Base-by-base conservation (phyloP, 1,139 yeast genomes). In the Candida tetrigidarum region DNA sequence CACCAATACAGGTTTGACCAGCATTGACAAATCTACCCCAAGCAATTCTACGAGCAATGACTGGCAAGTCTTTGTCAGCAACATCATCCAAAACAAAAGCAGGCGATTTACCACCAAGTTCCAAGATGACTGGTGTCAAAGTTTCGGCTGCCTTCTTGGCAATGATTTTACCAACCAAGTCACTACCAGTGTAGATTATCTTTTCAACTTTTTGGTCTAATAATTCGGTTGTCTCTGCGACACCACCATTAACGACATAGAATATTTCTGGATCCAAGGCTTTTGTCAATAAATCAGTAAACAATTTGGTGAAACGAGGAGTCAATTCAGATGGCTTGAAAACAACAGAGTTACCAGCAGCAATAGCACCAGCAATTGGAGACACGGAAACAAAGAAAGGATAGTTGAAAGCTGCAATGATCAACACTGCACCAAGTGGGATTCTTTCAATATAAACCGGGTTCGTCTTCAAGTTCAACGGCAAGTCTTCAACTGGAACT, bases 91-190 rank as follows among this genome's bases (percentile, higher is more conserved):
- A 80, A 11, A 91, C 69, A 52, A 90, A 75, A 0, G 81, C 87
- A 0, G 97, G 97, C 5, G 92, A 84, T 62, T 91, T 91, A 12
- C 97, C 97, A 41, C 98, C 98, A 38, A 92, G 74, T 65, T 92
- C 98, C 50, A 92, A 74, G 15, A 86, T 67, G 12, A 78, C 78
- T 0, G 97, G 97, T 0, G 96, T 89, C 56, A 92, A 72, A 29
- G 80, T 77, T 64, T 87, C 83, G 7, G 95, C 96, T 0, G 97
- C 97, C 41, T 86, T 86, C 49, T 74, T 71, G 25, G 95, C 86
- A 37, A 92, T 81, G 46, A 89, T 80, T 37, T 77, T 80, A 35
- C 96, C 98, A 19, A 91, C 96, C 11, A 61, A 58, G 11, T 80
- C 77, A 41, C 86, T 83, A 18, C 97, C 97, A 6, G 97, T 92